Evolutionary conservation across 2,329 filamentous ascomycete species (phyloP).

Genomic region (Pseudocercospora cruenta): DNA sequence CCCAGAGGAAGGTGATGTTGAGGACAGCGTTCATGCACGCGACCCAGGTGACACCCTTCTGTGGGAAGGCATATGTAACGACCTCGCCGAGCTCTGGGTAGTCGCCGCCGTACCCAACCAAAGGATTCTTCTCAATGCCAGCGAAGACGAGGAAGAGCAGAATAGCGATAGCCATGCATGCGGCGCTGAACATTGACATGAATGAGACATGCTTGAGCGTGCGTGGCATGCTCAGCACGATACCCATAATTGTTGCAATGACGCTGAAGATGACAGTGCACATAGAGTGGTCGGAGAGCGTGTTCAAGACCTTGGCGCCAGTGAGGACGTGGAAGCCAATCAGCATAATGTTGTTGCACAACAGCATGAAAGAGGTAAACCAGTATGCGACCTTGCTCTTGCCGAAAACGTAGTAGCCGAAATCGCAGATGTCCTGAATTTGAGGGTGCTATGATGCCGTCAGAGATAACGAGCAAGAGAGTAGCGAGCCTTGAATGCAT

Average conservation of each 20-base stretch:
- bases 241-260: slow-evolving; percentile 52
- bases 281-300: slow-evolving; percentile 52
- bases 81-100: slow-evolving; percentile 51
- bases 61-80: slow-evolving; percentile 53
- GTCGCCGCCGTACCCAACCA: slow-evolving; percentile 51
- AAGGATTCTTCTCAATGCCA: slow-evolving; percentile 50
- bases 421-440: slow-evolving; percentile 56
- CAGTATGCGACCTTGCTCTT: slow-evolving; percentile 49
- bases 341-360: slow-evolving; percentile 57
- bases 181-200: slow-evolving; percentile 56
- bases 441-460: slow-evolving; percentile 42
- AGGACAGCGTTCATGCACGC: slow-evolving; percentile 55
- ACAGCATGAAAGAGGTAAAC: slow-evolving; percentile 52
- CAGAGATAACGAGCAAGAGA: too few relatives aligned
- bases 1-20: slow-evolving; percentile 53
- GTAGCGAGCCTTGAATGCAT: background rate
- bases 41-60: slow-evolving; percentile 52
- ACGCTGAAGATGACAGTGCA: slow-evolving; percentile 56
- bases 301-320: slow-evolving; percentile 55
- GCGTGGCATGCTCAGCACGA: slow-evolving; percentile 51
- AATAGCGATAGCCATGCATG: slow-evolving; percentile 54
- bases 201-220: slow-evolving; percentile 54
- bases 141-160: slow-evolving; percentile 55
- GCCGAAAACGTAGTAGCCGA: slow-evolving; percentile 54
- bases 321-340: slow-evolving; percentile 57